Conservation (phyloP, 495 filamentous ascomycete species). For the Podospora pseudopauciseta region DNA sequence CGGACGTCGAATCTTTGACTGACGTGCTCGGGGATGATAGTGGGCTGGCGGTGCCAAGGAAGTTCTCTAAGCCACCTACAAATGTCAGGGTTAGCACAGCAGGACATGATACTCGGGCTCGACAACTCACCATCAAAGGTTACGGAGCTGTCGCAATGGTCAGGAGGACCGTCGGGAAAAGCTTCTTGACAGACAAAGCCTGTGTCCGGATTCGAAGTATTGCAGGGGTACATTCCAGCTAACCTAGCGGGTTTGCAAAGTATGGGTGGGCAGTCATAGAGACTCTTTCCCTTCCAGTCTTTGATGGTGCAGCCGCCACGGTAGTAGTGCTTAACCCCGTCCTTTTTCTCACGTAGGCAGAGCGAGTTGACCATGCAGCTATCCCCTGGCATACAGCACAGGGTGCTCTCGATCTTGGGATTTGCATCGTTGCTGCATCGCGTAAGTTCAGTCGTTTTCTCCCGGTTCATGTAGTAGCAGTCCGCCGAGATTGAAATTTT, state of each 20-base stretch:
- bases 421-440: background rate
- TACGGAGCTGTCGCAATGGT: too few species aligned
- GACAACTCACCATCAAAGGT: background rate
- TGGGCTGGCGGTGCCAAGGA: background rate
- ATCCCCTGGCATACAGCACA: slow-evolving; percentile 15
- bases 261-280: background rate
- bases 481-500: background rate
- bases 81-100: background rate
- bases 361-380: slow-evolving; percentile 12
- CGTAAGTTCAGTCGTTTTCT: slow-evolving; percentile 5
- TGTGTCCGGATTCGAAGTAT: background rate
- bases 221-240: background rate
- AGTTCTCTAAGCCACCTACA: background rate
- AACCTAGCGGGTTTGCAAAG: background rate
- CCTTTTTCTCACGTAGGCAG: background rate
- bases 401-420: background rate
- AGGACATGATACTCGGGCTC: background rate
- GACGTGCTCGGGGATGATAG: background rate
- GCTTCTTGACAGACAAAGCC: background rate
- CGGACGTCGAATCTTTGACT: background rate
- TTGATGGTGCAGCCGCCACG: slow-evolving; percentile 16
- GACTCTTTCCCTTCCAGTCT: background rate
- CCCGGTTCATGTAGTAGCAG: background rate
- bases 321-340: background rate
- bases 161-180: too few species aligned